phyloP scores from a whole-genome alignment of 371 early-diverging fungal genomes.

The Mortierella sp. region DNA sequence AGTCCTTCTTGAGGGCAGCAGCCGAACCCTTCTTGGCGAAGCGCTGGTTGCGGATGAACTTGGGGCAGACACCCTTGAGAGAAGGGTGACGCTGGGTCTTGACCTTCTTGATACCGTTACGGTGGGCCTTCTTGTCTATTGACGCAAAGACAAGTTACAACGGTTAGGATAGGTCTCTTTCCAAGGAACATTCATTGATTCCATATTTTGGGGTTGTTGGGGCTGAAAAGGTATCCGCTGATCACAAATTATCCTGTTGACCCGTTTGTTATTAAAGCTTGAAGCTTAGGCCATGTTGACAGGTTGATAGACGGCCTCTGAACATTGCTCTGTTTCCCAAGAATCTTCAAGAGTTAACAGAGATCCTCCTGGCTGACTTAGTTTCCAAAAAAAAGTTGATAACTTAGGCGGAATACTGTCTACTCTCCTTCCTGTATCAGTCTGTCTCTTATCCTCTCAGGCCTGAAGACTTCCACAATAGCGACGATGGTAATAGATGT shows the following conservation, averaged over 20 bases:
- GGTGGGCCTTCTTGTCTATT: slow-evolving; percentile 97
- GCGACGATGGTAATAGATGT: no score
- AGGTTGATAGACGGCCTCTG: no score
- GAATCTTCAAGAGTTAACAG: no score
- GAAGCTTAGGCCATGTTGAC: no score
- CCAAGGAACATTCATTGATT: not conserved
- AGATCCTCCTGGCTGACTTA: no score
- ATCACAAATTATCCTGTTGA: not conserved
- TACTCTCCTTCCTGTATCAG: no score
- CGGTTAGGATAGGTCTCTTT: not conserved
- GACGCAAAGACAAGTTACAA: not conserved
- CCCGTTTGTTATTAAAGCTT: no score
- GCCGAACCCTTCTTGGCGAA: slow-evolving; percentile 87
- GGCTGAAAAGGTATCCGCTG: not conserved
- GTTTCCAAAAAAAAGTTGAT: no score
- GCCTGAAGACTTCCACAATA: no score
- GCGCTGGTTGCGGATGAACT: slow-evolving; percentile 99
- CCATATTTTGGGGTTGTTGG: not conserved
- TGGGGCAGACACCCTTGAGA: slow-evolving; percentile 94
- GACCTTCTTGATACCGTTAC: slow-evolving; percentile 97
- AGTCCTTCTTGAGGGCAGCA: slow-evolving; percentile 55
- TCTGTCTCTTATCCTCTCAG: no score
- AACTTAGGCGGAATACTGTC: no score
- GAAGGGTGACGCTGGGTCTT: slow-evolving; percentile 88
- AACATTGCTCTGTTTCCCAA: no score